Base-by-base conservation (phyloP, 1,284 basidiomycete genomes). In the Cryptococcus sp. region DNA sequence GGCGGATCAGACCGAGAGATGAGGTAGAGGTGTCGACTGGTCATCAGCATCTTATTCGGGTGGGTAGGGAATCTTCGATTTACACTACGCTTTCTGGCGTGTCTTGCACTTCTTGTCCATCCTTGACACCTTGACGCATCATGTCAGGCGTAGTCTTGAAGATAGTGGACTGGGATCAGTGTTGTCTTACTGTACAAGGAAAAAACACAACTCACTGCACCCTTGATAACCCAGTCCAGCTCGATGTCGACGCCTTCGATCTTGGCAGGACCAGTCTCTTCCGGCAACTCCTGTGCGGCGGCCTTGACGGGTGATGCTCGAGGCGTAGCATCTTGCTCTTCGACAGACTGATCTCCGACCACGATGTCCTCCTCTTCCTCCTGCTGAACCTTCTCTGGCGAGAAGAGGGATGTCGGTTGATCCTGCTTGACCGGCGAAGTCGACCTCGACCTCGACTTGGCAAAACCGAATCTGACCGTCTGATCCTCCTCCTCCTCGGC, bases 191-290 rank as follows among this genome's bases (percentile, higher is more conserved):
- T n/a, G n/a, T n/a, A n/a, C n/a, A n/a, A n/a, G n/a, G n/a, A n/a
- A n/a, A n/a, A n/a, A n/a, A n/a, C n/a, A n/a, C n/a, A 38, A 57
- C 69, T 61, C 44, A 71, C 68, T 1, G 66, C 50, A 3, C 60
- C 64, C 12, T 51, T 45, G 32, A 51, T 45, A 5, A 70, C 59
- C 5, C 36, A 43, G 1, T 49, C 48, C 12, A 52, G 40, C 6
- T 57, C 45, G 2, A 60, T 22, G 16, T 62, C 48, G 2, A 63
- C 52, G 7, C 59, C 60, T 6, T 60, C 54, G 11, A 59, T 40
- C 16, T 28, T 37, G 5, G 25, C 21, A 16, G 45, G 24, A 16
- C 26, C 31, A 4, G 28, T 12, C 16, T 28, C 35, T 7, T 7
- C 23, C 9, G 45, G 36, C 23, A n/a, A 7, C 10, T 18, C 19